A percentile compares a stretch with the other conserved stretches of the same genome.
phyloP scores from a whole-genome alignment of 2,329 filamentous ascomycete genomes.

The Aspergillus awamori region DNA sequence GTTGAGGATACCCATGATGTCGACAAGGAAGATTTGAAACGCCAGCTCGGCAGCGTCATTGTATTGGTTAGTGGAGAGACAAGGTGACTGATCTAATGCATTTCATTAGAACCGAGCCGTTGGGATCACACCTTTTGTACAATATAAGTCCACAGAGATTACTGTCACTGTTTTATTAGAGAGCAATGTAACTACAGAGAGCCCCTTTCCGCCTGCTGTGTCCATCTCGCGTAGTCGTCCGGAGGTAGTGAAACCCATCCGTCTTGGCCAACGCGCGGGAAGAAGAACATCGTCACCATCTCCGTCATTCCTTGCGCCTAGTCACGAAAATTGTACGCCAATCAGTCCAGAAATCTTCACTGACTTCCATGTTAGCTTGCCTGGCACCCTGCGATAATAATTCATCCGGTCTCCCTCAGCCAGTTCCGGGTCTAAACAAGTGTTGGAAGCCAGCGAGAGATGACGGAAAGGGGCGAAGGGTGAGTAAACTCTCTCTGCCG shows the following conservation, averaged over 20 bases:
- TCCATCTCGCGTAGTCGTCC: neutral
- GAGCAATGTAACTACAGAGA: neutral
- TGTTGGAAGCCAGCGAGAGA: conserved; percentile 22
- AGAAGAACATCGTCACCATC: neutral
- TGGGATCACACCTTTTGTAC: neutral
- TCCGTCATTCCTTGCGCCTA: neutral
- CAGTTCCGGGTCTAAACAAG: no score
- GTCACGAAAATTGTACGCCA: neutral
- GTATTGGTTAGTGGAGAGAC: conserved; percentile 70
- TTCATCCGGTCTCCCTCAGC: no score
- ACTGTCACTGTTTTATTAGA: neutral
- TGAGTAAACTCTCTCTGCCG: conserved; percentile 24
- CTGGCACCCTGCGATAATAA: no score
- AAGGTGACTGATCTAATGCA: conserved; percentile 22
- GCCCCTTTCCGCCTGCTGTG: neutral
- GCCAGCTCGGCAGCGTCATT: conserved; percentile 86
- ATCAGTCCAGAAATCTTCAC: neutral
- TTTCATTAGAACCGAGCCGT: neutral
- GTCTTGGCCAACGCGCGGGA: conserved; percentile 20
- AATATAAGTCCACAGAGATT: neutral
- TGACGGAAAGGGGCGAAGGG: conserved; percentile 37
- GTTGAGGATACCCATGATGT: conserved; percentile 99
- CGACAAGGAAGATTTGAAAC: conserved; percentile 81
- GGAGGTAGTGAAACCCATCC: no score
- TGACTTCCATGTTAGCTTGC: neutral